Evolutionary conservation across 2,329 filamentous ascomycete species (phyloP).

Genomic region (Phoma herbarum): DNA sequence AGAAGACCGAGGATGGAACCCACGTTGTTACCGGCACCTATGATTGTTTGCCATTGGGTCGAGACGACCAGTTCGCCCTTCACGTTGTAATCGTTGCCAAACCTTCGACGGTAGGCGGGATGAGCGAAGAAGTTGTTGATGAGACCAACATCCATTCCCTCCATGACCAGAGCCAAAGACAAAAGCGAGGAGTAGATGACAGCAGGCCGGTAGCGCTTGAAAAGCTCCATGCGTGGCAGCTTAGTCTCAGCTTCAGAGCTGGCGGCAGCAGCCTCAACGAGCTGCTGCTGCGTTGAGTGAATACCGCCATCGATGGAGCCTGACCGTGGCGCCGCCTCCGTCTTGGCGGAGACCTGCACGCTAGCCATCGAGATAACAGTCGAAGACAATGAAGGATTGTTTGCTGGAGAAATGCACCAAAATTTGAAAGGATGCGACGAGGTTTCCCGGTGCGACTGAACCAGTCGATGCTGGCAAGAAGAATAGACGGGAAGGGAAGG

Average conservation of each 20-base stretch:
- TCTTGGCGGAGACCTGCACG: background rate
- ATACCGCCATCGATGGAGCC: background rate
- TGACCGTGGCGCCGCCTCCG: background rate
- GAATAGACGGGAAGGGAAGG: background rate
- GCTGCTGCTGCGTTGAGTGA: background rate
- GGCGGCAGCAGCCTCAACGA: background rate
- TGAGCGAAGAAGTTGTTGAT: slow-evolving; percentile 77
- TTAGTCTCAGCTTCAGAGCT: background rate
- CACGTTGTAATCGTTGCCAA: background rate
- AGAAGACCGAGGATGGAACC: background rate
- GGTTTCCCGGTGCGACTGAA: background rate
- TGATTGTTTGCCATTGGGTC: background rate
- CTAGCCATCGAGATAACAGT: background rate
- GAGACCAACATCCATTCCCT: slow-evolving; percentile 81
- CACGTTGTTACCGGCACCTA: background rate
- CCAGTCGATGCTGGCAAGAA: background rate
- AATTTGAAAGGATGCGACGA: background rate
- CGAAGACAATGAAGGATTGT: background rate
- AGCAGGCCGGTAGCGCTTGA: background rate
- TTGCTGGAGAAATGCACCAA: background rate
- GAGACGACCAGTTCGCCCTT: background rate
- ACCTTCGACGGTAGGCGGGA: slow-evolving; percentile 47
- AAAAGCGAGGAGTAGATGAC: slow-evolving; percentile 60
- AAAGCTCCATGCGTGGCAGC: background rate
- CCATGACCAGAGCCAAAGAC: slow-evolving; percentile 86